Percentiles rank a stretch among this genome's conserved stretches.
phyloP scores from a whole-genome alignment of 805 yeast species.

The Metschnikowia santaceciliae region DNA sequence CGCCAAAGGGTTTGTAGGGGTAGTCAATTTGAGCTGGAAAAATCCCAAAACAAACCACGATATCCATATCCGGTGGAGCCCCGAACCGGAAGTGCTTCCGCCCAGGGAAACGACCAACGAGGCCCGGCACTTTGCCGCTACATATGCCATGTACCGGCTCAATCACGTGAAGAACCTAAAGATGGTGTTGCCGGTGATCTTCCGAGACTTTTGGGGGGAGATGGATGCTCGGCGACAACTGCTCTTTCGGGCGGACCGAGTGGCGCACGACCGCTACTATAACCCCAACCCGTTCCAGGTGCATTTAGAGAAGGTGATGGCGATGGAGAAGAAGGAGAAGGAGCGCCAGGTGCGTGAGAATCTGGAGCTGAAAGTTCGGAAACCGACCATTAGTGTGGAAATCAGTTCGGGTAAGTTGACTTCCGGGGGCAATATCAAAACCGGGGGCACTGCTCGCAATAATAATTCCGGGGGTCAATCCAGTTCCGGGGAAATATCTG shows the following conservation, averaged over 20 bases:
- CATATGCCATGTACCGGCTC: conserved; percentile 76
- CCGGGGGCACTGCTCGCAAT: too few relatives aligned
- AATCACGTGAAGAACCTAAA: conserved; percentile 79
- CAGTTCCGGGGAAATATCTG: not conserved
- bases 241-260: conserved; percentile 43
- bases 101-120: conserved; percentile 82
- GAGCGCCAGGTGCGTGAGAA: conserved; percentile 44
- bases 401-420: too few relatives aligned
- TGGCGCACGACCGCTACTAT: conserved; percentile 50
- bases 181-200: conserved; percentile 82
- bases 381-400: conserved; percentile 39
- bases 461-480: not conserved
- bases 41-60: conserved; percentile 79
- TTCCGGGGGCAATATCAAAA: not conserved
- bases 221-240: conserved; percentile 59
- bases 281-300: conserved; percentile 75
- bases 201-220: conserved; percentile 72
- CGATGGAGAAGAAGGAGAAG: conserved; percentile 39
- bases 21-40: conserved; percentile 60
- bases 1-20: conserved; percentile 56
- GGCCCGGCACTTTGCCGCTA: conserved; percentile 88
- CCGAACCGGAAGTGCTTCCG: conserved; percentile 45
- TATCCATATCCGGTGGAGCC: conserved; percentile 53
- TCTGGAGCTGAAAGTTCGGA: conserved; percentile 48
- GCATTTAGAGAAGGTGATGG: conserved; percentile 52